Percentiles rank a stretch among this genome's conserved stretches.
Evolutionary conservation across 208 protist genomes (phyloP).

Genomic region (Blastocrithidia nonstop): DNA sequence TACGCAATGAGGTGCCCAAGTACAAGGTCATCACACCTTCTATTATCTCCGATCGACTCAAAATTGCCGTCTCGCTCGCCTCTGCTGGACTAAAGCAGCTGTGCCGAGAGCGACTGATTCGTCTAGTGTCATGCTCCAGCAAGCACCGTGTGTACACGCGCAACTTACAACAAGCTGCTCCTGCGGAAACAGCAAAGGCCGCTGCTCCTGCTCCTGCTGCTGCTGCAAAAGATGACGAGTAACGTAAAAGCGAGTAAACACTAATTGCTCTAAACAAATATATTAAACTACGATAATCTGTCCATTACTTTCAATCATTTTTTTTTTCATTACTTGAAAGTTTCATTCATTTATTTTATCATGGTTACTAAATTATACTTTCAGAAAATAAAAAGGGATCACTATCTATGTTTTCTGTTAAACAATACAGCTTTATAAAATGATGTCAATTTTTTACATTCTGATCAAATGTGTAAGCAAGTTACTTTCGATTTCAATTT

Average conservation of each 20-base stretch:
- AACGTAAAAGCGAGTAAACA: background rate
- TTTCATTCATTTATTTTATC: background rate
- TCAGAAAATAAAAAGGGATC: no score
- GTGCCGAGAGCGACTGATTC: conserved; percentile 67
- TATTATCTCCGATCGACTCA: conserved; percentile 81
- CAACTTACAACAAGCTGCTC: conserved; percentile 18
- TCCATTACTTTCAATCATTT: background rate
- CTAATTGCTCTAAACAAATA: background rate
- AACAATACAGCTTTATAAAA: no score
- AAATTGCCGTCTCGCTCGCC: conserved; percentile 77
- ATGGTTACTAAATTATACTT: no score
- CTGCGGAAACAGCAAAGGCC: conserved; percentile 9
- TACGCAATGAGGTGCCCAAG: conserved; percentile 82
- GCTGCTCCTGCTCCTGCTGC: conserved; percentile 9
- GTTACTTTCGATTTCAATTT: no score
- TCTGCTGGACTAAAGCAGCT: conserved; percentile 75
- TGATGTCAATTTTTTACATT: no score
- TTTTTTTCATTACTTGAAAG: background rate
- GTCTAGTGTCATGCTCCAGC: conserved; percentile 58
- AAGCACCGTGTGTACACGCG: conserved; percentile 75
- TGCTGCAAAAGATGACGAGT: conserved; percentile 5
- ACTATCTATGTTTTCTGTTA: no score
- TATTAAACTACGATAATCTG: background rate
- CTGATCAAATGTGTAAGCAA: no score
- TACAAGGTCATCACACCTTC: conserved; percentile 86